Evolutionary conservation across 1,284 basidiomycete species (phyloP).

Genomic region (Polyporus tsugae): DNA sequence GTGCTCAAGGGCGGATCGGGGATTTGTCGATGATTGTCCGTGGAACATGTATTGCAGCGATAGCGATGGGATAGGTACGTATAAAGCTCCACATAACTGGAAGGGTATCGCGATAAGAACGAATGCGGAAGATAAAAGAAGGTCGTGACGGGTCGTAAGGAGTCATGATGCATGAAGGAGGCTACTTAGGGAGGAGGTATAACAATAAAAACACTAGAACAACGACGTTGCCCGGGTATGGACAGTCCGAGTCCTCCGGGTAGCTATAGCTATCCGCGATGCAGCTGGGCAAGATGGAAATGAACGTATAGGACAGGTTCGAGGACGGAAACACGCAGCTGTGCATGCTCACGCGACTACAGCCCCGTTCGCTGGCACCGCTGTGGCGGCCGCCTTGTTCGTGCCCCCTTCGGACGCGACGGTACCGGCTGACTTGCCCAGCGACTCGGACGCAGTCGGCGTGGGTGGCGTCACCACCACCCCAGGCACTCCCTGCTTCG

Average conservation of each 20-base stretch:
- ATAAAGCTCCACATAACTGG: not conserved
- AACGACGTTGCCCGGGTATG: conserved; percentile 5
- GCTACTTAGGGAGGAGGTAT: conserved; percentile 13
- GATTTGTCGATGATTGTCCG: not conserved
- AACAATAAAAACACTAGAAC: conserved; percentile 14
- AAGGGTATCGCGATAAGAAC: conserved; percentile 22
- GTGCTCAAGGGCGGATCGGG: too few species aligned
- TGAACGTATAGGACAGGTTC: conserved; percentile 4
- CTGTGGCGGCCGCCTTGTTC: conserved; percentile 14
- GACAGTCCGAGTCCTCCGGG: not conserved
- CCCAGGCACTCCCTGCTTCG: conserved; percentile 33
- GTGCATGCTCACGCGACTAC: conserved; percentile 7
- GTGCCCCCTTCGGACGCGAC: not conserved
- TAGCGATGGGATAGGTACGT: conserved; percentile 1
- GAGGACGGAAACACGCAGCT: not conserved
- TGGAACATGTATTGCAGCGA: conserved; percentile 2
- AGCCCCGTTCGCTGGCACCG: conserved; percentile 3
- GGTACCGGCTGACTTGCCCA: conserved; percentile 18
- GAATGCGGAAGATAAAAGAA: conserved; percentile 1
- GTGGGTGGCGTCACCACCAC: conserved; percentile 42
- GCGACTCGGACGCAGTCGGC: conserved; percentile 35
- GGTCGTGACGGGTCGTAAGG: conserved; percentile 31
- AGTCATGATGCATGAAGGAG: conserved; percentile 10
- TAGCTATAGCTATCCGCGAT: not conserved
- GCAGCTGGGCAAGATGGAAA: conserved; percentile 2